phyloP scores from a whole-genome alignment of 129 eudicot species.

The Artemisia tridentata region DNA sequence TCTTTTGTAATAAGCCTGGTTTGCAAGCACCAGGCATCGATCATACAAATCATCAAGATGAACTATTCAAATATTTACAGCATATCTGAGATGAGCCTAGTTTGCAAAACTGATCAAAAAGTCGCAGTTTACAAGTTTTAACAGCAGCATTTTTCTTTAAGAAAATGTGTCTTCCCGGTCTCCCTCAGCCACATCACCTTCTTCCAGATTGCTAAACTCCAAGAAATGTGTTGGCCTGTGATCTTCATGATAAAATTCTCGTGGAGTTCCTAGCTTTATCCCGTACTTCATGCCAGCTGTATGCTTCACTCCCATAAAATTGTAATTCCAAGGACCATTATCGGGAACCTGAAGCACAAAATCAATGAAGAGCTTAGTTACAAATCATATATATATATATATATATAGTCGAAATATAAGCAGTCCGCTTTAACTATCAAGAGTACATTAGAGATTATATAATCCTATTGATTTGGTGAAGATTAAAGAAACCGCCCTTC shows the following conservation, averaged over 20 bases:
- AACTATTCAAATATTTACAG: constrained; percentile 21
- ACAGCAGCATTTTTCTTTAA: constrained; percentile 7
- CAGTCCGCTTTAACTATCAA: too few species aligned
- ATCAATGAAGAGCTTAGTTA: neutral
- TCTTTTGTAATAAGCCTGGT: constrained; percentile 3
- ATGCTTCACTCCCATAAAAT: constrained; percentile 98
- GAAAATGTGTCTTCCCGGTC: constrained; percentile 93
- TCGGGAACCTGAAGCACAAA: constrained; percentile 67
- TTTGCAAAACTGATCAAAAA: constrained; percentile 17
- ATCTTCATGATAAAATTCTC: constrained; percentile 89
- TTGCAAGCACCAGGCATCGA: neutral
- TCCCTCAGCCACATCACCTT: constrained; percentile 73
- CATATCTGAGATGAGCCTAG: neutral
- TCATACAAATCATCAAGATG: neutral
- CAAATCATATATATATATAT: too few species aligned
- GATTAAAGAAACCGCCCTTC: too few species aligned
- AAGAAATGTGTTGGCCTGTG: constrained; percentile 97
- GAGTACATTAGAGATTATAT: too few species aligned
- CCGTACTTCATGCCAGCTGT: constrained; percentile 84
- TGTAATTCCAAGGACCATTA: constrained; percentile 96
- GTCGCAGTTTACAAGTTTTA: constrained; percentile 9
- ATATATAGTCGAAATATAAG: too few species aligned
- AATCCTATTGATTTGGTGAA: too few species aligned
- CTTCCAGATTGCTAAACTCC: constrained; percentile 92
- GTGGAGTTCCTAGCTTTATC: constrained; percentile 88